Conservation (phyloP, 2,329 filamentous ascomycete species). For the Botrytis galanthina region DNA sequence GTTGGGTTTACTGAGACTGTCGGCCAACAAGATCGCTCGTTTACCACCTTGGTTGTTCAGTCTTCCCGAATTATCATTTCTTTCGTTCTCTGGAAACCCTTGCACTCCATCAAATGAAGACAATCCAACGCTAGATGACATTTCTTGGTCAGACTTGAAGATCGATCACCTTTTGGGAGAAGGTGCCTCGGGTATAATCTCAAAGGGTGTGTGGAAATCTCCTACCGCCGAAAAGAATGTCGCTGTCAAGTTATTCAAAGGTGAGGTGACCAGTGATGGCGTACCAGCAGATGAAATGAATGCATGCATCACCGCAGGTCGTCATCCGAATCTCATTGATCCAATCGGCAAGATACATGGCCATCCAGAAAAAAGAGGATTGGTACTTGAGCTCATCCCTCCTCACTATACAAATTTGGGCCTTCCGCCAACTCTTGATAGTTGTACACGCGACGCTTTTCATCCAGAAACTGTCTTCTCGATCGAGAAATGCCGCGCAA, state of each 20-base stretch:
- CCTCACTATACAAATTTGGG: constrained; percentile 45
- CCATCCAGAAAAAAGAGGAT: constrained; percentile 43
- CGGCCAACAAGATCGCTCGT: constrained; percentile 42
- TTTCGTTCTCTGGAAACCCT: constrained; percentile 50
- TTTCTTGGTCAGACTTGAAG: constrained; percentile 44
- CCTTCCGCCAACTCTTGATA: constrained; percentile 45
- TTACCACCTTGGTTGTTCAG: constrained; percentile 47
- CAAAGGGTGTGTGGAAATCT: constrained; percentile 42
- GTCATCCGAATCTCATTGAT: constrained; percentile 47
- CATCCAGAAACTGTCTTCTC: constrained; percentile 37
- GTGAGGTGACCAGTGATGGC: constrained; percentile 48
- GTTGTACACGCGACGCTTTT: constrained; percentile 48
- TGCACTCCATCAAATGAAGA: constrained; percentile 38
- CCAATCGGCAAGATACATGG: constrained; percentile 46
- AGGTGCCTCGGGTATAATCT: constrained; percentile 49
- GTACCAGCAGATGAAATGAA: constrained; percentile 50
- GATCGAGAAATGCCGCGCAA: constrained; percentile 37
- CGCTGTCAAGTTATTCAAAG: constrained; percentile 50
- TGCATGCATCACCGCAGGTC: constrained; percentile 47
- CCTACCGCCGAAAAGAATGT: constrained; percentile 40
- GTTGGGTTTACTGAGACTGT: constrained; percentile 46
- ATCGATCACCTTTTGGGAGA: constrained; percentile 45
- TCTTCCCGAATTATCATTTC: constrained; percentile 47
- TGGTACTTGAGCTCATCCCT: constrained; percentile 50
- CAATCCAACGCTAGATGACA: constrained; percentile 39